Conservation (phyloP, 805 yeast genomes). For the Kazachstania bromeliacearum region DNA sequence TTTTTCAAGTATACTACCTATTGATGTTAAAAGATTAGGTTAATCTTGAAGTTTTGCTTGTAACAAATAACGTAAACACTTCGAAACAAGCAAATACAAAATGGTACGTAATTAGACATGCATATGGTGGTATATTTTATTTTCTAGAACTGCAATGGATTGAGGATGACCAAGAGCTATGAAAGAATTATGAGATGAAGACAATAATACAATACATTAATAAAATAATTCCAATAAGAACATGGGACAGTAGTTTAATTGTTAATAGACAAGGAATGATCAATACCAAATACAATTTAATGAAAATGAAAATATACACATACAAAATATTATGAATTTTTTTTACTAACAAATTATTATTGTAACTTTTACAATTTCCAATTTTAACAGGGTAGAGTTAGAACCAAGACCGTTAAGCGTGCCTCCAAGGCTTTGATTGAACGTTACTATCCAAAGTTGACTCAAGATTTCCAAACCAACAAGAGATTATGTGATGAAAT, state of each 20-base stretch:
- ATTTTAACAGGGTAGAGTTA: conserved; percentile 90
- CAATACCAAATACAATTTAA: no score
- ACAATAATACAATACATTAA: no score
- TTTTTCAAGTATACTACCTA: no score
- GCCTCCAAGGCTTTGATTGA: conserved; percentile 99
- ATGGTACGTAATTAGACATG: conserved; percentile 16
- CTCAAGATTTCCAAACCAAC: conserved; percentile 99
- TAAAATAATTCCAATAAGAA: no score
- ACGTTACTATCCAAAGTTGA: conserved; percentile 99
- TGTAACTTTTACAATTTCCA: background rate
- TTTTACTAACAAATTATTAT: conserved; percentile 13
- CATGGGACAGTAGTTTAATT: no score
- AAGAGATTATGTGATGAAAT: conserved; percentile 98
- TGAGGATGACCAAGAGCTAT: background rate
- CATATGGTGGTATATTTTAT: conserved; percentile 1
- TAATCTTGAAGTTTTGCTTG: no score
- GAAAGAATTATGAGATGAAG: background rate
- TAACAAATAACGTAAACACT: conserved; percentile 9
- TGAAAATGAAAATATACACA: no score
- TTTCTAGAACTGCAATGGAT: background rate
- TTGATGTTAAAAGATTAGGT: no score
- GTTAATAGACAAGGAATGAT: no score
- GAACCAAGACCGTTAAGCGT: conserved; percentile 99
- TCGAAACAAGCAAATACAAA: conserved; percentile 24
- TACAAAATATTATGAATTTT: no score